Percentiles rank a stretch among this genome's conserved stretches.
These are phyloP conservation scores for Globisporangium solare DNA, from an alignment of 352 stramenopile species.

Conservation along the genomic window DNA sequence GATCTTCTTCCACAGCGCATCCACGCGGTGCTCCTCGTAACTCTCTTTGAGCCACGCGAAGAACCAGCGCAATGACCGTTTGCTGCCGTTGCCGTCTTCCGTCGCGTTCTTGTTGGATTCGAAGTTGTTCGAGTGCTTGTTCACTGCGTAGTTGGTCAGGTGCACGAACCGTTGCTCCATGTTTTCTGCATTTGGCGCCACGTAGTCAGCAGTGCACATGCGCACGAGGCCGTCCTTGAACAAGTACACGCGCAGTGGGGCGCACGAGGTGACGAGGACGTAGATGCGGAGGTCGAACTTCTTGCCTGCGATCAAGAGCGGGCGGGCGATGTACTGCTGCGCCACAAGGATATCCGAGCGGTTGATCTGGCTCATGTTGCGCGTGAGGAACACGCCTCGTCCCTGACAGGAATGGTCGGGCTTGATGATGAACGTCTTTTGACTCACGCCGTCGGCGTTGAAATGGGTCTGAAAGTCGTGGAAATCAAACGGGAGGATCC, in stretches of 20 bases:
- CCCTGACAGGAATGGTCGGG: constrained; percentile 87
- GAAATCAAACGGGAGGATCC: constrained; percentile 94
- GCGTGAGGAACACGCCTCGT: constrained; percentile 94
- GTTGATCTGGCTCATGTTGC: constrained; percentile 87
- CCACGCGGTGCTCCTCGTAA: constrained; percentile 55
- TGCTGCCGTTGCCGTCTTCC: constrained; percentile 71
- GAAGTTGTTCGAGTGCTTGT: constrained; percentile 89
- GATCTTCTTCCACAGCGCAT: constrained; percentile 89
- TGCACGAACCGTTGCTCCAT: constrained; percentile 90
- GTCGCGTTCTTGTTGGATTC: constrained; percentile 66
- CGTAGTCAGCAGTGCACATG: constrained; percentile 89
- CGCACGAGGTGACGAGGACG: constrained; percentile 83
- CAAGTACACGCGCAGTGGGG: constrained; percentile 86
- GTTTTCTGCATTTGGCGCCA: constrained; percentile 75
- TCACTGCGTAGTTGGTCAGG: constrained; percentile 91
- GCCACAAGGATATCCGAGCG: constrained; percentile 81
- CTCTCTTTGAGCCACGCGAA: constrained; percentile 82
- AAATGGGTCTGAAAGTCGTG: constrained; percentile 92
- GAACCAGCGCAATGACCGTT: constrained; percentile 91
- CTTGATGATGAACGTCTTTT: constrained; percentile 95
- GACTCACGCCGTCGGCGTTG: constrained; percentile 80
- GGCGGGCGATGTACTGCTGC: constrained; percentile 81
- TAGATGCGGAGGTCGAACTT: constrained; percentile 95
- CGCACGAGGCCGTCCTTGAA: constrained; percentile 89
- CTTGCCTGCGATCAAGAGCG: constrained; percentile 77